Base-by-base conservation (phyloP, 2,329 filamentous ascomycete species). In the Podosphaera fusca region DNA sequence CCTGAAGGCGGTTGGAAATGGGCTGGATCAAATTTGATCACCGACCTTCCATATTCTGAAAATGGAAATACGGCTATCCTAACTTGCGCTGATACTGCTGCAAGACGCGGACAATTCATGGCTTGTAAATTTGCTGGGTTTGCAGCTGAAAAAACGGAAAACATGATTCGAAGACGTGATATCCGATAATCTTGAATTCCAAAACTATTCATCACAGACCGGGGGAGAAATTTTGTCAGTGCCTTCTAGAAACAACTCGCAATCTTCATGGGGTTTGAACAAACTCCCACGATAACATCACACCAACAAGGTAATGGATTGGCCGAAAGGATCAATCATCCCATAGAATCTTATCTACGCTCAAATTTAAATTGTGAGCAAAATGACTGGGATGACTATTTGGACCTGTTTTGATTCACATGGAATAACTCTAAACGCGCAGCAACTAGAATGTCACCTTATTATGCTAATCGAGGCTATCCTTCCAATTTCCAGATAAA, bases 291-390 rank as follows among this genome's bases (percentile, higher is more conserved):
- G 9, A 55, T 38, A 4, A 45, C 36, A 31, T 9, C 30, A 3
- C 21, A 52, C 8, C 49, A 35, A 31, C 4, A 52, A 52, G 33
- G 31, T 2, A 35, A 52, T 35, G 49, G 49, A 6, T 31, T 52
- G 5, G 10, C 49, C 1, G 49, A 57, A 55, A 29, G 49, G n/a
- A 31, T 55, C 34, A 60, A 56, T 36, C 29, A 59, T 12, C 53
- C 36, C 14, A 12, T 60, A 12, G 35, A 60, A 36, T 1, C 31
- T 2, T 59, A 57, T 12, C n/a, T 59, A 10, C 2, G 36, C 8
- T 47, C 30, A 14, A 57, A 60, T 51, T 36, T 59, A 3, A 60
- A 60, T 21, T 46, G 57, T 38, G 14, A 56, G 29, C 12, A 60
- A 49, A 47, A 60, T 31, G 55, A 60, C 14, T 59, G 47, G 56